Percentiles rank a stretch among this genome's conserved stretches.
Evolutionary conservation across 2,329 filamentous ascomycete species (phyloP).

Genomic region (Esteya vermicola): DNA sequence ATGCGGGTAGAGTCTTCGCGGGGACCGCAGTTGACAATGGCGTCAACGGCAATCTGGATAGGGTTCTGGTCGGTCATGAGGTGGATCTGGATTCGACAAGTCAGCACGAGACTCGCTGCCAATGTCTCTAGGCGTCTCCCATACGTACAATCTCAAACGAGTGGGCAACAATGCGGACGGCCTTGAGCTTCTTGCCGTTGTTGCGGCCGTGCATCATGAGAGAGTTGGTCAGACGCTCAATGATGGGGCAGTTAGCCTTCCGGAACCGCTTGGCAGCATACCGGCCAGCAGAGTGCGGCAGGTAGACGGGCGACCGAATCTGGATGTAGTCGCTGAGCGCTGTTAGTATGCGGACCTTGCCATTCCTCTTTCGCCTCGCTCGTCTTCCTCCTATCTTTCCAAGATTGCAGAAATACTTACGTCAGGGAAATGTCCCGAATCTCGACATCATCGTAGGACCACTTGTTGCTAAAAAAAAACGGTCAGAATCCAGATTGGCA

Average conservation of each 20-base stretch:
- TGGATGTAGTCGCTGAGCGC: constrained; percentile 89
- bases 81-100: constrained; percentile 60
- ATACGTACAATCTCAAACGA: constrained; percentile 86
- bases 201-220: constrained; percentile 99
- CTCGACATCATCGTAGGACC: constrained; percentile 96
- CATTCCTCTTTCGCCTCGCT: not conserved
- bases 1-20: constrained; percentile 99
- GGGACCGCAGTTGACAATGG: constrained; percentile 99
- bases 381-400: not conserved
- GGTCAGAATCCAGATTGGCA: constrained; percentile 1
- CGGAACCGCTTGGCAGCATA: constrained; percentile 99
- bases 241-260: constrained; percentile 99
- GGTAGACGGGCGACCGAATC: constrained; percentile 97
- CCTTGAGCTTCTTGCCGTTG: constrained; percentile 99
- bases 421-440: constrained; percentile 99
- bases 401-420: too few relatives aligned
- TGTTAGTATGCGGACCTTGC: too few relatives aligned
- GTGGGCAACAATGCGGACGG: constrained; percentile 97
- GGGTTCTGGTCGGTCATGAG: constrained; percentile 99
- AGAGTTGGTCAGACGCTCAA: constrained; percentile 99
- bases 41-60: constrained; percentile 98
- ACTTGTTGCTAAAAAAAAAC: constrained; percentile 47
- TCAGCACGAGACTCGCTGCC: too few relatives aligned
- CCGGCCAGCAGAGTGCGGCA: constrained; percentile 95
- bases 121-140: too few relatives aligned